Base-by-base conservation (phyloP, 2,329 filamentous ascomycete genomes). In the Epichloe aotearoae region DNA sequence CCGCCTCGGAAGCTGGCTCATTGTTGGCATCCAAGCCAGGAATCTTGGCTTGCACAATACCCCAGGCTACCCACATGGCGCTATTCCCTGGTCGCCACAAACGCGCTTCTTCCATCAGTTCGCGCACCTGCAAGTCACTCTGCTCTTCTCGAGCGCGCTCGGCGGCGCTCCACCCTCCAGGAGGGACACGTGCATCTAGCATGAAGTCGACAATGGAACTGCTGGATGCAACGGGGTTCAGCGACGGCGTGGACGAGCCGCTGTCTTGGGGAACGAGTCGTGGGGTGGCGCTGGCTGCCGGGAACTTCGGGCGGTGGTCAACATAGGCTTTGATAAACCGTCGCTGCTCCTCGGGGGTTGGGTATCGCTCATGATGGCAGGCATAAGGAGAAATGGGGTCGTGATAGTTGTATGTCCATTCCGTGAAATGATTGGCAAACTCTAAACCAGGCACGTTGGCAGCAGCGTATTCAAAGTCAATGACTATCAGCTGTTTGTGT, bases 381-480 rank as follows among this genome's bases (percentile, higher is more conserved):
- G 74, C 79, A 70, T 80, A 81, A 0, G 88, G 73, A 34, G 69
- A 69, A 30, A 73, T 70, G 3, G 79, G 67, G 62, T 93, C 83
- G 64, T 96, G 90, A 68, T 98, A 98, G 68, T 98, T 91, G 74
- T 97, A 97, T 59, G 88, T 86, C 93, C 93, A 98, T 69, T 98
- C 93, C 1, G 88, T 86, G 68, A 98, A 98, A 68, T 98, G 93
- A 65, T 98, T 98, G 52, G 89, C 93, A 64, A 98, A 97, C 66
- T 98, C 93, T 15, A 88, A 74, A 1, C 89, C 93, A 0, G 82
- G 82, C 0, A 83, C 75, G 64, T 97, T 98, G 52, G 91, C 89
- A 2, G 84, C 90, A 1, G 93, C 86, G 64, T 98, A 98, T 63
- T 98, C 93, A 61, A 98, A 98, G 65, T 98, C 93, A 61, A 98